A percentile compares a stretch with the other conserved stretches of the same genome.
Evolutionary conservation across 129 eudicot species (phyloP).

Genomic region (Oenanthe sinensis): DNA sequence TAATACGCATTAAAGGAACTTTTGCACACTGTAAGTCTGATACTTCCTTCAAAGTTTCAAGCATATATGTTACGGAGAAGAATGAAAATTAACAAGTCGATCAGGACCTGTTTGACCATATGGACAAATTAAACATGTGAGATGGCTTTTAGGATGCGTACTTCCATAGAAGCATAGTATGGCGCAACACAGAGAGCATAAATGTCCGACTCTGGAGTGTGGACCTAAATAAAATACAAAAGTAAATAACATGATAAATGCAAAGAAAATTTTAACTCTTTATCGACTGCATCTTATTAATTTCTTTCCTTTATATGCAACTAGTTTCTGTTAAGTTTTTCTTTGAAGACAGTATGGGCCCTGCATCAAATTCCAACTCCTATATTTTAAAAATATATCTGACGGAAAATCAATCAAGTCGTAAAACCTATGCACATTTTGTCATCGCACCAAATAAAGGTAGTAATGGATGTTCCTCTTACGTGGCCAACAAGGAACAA

Average conservation of each 20-base stretch:
- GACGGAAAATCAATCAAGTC: not conserved
- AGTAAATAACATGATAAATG: not conserved
- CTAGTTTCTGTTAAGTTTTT: too few relatives aligned
- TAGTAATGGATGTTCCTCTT: too few relatives aligned
- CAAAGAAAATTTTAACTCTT: not conserved
- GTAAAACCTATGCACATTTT: not conserved
- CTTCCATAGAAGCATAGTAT: slow-evolving; percentile 43
- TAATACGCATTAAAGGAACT: slow-evolving; percentile 62
- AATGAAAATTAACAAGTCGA: not conserved
- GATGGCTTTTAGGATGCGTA: slow-evolving; percentile 16
- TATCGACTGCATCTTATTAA: not conserved
- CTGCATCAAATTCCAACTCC: too few relatives aligned
- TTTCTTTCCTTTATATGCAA: not conserved
- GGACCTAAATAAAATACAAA: slow-evolving; percentile 29
- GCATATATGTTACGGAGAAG: too few relatives aligned
- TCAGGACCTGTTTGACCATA: not conserved
- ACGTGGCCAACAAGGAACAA: not conserved
- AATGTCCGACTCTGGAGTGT: slow-evolving; percentile 51
- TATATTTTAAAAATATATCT: not conserved
- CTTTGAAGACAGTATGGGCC: too few relatives aligned
- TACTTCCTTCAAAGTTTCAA: slow-evolving; percentile 46
- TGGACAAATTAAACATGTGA: not conserved
- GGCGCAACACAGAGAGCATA: slow-evolving; percentile 71
- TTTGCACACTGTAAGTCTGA: slow-evolving; percentile 56
- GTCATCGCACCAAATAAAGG: not conserved